These are phyloP conservation scores for Aureobasidium melanogenum DNA, from an alignment of 2,329 filamentous ascomycete species.

Conservation along the genomic window DNA sequence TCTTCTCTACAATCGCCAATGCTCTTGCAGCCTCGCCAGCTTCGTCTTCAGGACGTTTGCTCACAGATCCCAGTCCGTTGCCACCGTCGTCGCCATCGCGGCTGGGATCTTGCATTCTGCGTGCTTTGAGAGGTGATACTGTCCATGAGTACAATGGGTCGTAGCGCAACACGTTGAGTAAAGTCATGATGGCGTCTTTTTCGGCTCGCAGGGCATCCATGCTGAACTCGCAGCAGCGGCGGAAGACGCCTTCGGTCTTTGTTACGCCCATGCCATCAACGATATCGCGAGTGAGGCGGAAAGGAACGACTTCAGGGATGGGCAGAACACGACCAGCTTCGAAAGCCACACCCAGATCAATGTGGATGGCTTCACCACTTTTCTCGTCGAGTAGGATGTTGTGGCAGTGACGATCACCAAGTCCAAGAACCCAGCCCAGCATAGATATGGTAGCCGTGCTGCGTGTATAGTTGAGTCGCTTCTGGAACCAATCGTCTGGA, in stretches of 20 bases:
- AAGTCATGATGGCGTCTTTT: constrained; percentile 95
- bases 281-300: constrained; percentile 86
- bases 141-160: constrained; percentile 97
- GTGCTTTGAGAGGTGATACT: constrained; percentile 61
- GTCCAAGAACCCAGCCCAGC: constrained; percentile 81
- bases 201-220: constrained; percentile 92
- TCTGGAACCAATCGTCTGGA: constrained; percentile 92
- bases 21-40: constrained; percentile 82
- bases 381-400: constrained; percentile 89
- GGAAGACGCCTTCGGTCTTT: constrained; percentile 90
- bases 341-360: constrained; percentile 93
- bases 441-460: constrained; percentile 94
- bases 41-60: constrained; percentile 35
- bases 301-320: constrained; percentile 91
- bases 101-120: constrained; percentile 58
- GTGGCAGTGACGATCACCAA: constrained; percentile 91
- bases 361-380: constrained; percentile 91
- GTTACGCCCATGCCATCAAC: constrained; percentile 96
- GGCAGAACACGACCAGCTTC: constrained; percentile 93
- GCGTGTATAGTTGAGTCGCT: constrained; percentile 80
- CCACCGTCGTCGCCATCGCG: constrained; percentile 29
- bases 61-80: neutral
- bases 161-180: constrained; percentile 94
- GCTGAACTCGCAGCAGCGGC: constrained; percentile 96
- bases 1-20: constrained; percentile 88